Base-by-base conservation (phyloP, 352 stramenopile species). In the Phytophthora colocasiae region DNA sequence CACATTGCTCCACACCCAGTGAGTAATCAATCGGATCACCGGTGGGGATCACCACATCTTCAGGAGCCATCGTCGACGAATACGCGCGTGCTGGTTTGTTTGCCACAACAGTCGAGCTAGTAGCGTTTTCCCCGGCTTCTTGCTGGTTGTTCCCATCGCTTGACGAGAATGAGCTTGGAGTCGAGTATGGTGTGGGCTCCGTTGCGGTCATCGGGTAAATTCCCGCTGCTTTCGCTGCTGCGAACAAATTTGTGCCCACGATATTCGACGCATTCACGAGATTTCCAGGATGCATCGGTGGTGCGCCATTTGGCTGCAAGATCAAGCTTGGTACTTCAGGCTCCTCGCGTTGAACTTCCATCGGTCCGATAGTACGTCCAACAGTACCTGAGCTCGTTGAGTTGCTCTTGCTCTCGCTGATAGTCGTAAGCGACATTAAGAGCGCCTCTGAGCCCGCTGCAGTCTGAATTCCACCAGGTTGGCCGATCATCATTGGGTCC, bases 401-500 rank as follows among this genome's bases (percentile, higher is more conserved):
- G 29, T 77, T 77, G 38, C 80, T 89, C 53, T 80, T 74, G 26
- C 71, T 73, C 43, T 89, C 80, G 29, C 80, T 89, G 40, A 89
- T 71, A 8, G 76, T 83, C 34, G 80, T 77, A 7, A 89, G 61
- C 15, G 80, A 81, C 68, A 80, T 77, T 0, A 89, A 55, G 12
- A 84, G 44, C 11, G 78, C 73, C 29, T 87, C 76, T 1, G 78
- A 75, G 15, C 77, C 70, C 46, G 70, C 71, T 47, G 62, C 61
- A 4, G 60, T 76, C 54, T 80, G 65, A 29, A 86, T 77, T 36
- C 73, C 52, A 52, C 70, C 45, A 24, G 71, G 45, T 54, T 86
- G 83, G 12, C 80, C 79, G 15, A 94, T 90, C 83, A 92, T 90
- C 84, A 95, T 93, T 0, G 89, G 89, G 41, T 96, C 87, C 66